Base-by-base conservation (phyloP, 2,329 filamentous ascomycete species). In the Cladosporium sphaerospermum region DNA sequence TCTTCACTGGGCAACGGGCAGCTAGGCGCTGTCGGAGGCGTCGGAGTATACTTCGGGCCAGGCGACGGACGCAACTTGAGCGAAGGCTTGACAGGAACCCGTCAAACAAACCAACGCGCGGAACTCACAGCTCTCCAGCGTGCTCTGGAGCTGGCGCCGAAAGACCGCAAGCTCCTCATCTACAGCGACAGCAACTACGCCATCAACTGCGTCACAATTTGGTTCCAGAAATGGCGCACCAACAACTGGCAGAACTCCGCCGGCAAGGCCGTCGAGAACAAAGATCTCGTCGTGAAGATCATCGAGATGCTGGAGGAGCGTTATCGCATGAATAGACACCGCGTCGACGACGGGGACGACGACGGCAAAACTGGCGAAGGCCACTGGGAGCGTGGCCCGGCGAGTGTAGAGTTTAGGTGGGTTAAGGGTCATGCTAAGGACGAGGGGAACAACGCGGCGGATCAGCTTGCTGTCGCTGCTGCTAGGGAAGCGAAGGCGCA, bases 91-190 rank as follows among this genome's bases (percentile, higher is more conserved):
- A 71, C 77, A 48, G 89, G 89, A 47, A 75, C 78, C 13, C 76
- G 78, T 9, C 93, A 97, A 71, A 97, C 93, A 1, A 99, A 99
- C 67, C 89, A 97, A 69, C 87, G 93, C 3, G 93, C 92, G n/a
- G 93, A 99, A 73, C 76, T 99, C 54, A 91, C 88, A 19, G 93
- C 90, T 7, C 86, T 97, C 57, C 76, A 88, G 31, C 86, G 91
- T 54, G 91, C 91, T 0, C 77, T 97, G 18, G 83, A 96, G 64
- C 80, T 85, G 43, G 83, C 85, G 2, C 84, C 88, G 0, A 71
- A 80, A 13, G 77, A 84, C 54, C 79, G 86, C 54, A 76, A 83
- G 55, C 79, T 95, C 10, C 79, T 84, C 53, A 95, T 99, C 59
- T 80, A 85, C 66, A 90, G 85, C n/a, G 93, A 99, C 71, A 93